Base-by-base conservation (phyloP, 176 grass and related monocot species). In the Poa annua region DNA sequence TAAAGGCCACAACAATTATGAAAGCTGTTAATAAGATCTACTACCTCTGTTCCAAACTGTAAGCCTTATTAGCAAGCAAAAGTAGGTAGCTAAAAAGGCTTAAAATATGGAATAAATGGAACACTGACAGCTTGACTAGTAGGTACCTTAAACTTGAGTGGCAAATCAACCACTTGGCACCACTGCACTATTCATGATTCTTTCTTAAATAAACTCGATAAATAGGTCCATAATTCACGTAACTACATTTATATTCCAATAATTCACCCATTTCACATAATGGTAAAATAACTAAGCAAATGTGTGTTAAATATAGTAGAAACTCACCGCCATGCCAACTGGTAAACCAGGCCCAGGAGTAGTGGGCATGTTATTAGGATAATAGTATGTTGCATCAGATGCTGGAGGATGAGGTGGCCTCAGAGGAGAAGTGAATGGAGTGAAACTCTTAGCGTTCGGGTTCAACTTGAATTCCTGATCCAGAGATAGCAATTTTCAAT, bases 391-490 rank as follows among this genome's bases (percentile, higher is more conserved):
- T 78, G 82, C 88, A 81, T 95, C 93, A 45, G 93, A 56, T 62
- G 63, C 51, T 78, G 89, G 71, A 78, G 85, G 49, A 63, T 81
- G 80, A 7, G 74, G 83, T 59, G 77, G 77, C 66, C 87, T 89
- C 39, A 64, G 61, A 64, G 84, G 1, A 87, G 91, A 79, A 79
- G 20, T 11, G 25, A 85, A 47, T 32, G 87, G 91, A 77, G 85
- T 92, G 74, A 92, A 92, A 81, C 84, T 89, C 66, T 89, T 92
- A 34, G 91, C 91, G 85, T 92, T 89, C 41, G 91, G 91, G 53
- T 92, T 92, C 59, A 89, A 67, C 85, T 85, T 92, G 85, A 92
- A 92, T 86, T 92, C 91, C 91, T 92, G 91, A 42, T 81, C 29
- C 14, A 77, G 25, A 78, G 74, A 64, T 63, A 82, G 6, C 20